These are phyloP conservation scores for Besnoitia besnoiti DNA, from an alignment of 169 alveolate genomes.

Conservation along the genomic window DNA sequence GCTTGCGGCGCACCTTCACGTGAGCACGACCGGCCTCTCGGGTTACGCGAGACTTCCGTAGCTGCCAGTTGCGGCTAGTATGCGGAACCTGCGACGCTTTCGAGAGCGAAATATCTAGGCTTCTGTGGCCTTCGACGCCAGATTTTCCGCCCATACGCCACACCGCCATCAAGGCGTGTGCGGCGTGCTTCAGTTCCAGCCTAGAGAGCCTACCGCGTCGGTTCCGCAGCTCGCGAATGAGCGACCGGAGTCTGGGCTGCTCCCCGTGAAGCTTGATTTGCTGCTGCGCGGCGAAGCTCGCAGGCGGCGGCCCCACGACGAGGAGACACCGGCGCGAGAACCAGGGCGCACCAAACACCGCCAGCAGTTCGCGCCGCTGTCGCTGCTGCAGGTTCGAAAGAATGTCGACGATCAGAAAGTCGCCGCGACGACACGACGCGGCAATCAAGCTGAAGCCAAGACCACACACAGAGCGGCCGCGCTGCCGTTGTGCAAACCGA, in stretches of 20 bases:
- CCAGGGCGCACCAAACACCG: neutral
- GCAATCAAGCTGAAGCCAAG: neutral
- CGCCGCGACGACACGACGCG: neutral
- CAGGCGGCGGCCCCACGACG: conserved; percentile 11
- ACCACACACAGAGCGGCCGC: too few species aligned
- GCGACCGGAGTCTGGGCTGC: neutral
- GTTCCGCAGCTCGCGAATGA: neutral
- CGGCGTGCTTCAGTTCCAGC: too few species aligned
- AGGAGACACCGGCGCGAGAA: conserved; percentile 32
- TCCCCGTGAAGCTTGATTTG: neutral
- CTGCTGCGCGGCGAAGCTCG: neutral
- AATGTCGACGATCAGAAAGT: neutral
- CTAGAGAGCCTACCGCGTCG: neutral
- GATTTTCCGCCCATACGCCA: neutral
- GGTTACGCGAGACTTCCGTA: neutral
- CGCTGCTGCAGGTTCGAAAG: neutral
- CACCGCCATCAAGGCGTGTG: too few species aligned
- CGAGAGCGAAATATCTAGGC: too few species aligned
- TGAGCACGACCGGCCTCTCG: neutral
- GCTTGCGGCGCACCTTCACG: neutral
- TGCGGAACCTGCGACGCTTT: too few species aligned
- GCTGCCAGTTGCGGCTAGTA: too few species aligned
- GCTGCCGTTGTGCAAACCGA: too few species aligned
- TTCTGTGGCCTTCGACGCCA: too few species aligned
- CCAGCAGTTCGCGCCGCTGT: neutral